Conservation (phyloP, 495 filamentous ascomycete species). For the Cercophora newfieldiana region DNA sequence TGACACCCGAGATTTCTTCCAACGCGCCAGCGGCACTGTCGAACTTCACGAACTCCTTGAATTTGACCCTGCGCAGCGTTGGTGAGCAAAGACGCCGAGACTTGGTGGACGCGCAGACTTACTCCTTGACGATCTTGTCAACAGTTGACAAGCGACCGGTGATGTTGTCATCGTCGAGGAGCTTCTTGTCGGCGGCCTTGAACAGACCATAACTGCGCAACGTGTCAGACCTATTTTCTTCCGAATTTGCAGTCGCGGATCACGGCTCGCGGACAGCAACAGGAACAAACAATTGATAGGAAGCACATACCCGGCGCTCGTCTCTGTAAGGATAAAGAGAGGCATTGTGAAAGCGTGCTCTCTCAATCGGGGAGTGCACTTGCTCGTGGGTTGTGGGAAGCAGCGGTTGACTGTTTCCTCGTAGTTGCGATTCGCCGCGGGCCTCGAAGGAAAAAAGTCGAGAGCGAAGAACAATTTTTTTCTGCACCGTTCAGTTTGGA, state of each 20-base stretch:
- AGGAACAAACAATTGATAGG: constrained; percentile 17
- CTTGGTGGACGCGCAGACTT: constrained; percentile 40
- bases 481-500: constrained; percentile 32
- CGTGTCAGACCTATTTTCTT: constrained; percentile 15
- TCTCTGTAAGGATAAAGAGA: constrained; percentile 85
- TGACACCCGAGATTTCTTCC: constrained; percentile 82
- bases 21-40: constrained; percentile 84
- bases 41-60: constrained; percentile 97
- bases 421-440: constrained; percentile 30
- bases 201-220: constrained; percentile 77
- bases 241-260: background rate
- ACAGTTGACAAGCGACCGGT: constrained; percentile 70
- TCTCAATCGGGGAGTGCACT: constrained; percentile 26
- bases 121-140: constrained; percentile 86
- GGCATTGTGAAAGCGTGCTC: constrained; percentile 54
- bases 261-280: background rate
- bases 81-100: constrained; percentile 5
- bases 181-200: constrained; percentile 97
- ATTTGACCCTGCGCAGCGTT: constrained; percentile 66
- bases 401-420: constrained; percentile 29
- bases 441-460: constrained; percentile 34
- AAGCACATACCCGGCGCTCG: constrained; percentile 71
- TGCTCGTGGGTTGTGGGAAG: constrained; percentile 32
- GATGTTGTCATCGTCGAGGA: constrained; percentile 82
- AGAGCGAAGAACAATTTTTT: constrained; percentile 38